Evolutionary conservation across 768 basidiomycete genomes (phyloP).

Genomic region (Cystofilobasidium bisporidii): DNA sequence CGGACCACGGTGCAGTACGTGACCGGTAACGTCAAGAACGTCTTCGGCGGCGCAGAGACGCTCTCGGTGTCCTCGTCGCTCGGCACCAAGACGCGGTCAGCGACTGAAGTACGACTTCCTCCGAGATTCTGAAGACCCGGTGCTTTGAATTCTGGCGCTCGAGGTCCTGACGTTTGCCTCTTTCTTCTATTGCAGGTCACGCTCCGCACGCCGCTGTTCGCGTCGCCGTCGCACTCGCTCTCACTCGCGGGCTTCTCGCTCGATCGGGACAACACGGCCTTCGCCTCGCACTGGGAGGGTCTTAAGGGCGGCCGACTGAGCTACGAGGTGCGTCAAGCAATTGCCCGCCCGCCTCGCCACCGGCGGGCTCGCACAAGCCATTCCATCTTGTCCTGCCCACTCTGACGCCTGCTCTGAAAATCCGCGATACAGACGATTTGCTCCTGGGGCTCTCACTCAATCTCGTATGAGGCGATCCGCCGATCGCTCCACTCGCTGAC

Average conservation of each 20-base stretch:
- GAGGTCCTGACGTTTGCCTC: too few relatives aligned
- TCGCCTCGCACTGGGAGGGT: constrained; percentile 46
- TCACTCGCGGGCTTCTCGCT: constrained; percentile 62
- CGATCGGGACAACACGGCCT: constrained; percentile 70
- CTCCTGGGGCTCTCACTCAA: constrained; percentile 51
- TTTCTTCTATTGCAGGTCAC: constrained; percentile 31
- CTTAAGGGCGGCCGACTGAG: constrained; percentile 51
- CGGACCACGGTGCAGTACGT: constrained; percentile 53
- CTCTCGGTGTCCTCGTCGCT: constrained; percentile 71
- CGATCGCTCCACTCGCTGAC: constrained; percentile 53
- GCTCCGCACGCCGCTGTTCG: constrained; percentile 41
- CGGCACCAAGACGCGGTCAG: constrained; percentile 76
- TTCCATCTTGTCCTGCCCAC: too few relatives aligned
- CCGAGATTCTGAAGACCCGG: too few relatives aligned
- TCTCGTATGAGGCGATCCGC: constrained; percentile 72
- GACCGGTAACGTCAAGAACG: constrained; percentile 71
- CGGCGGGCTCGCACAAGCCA: too few relatives aligned
- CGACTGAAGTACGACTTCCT: constrained; percentile 72
- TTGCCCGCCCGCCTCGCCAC: too few relatives aligned
- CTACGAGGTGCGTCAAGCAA: constrained; percentile 64
- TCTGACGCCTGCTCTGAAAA: too few relatives aligned
- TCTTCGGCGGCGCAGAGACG: constrained; percentile 82
- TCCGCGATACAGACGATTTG: constrained; percentile 28
- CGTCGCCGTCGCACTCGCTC: constrained; percentile 55
- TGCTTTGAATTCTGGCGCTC: too few relatives aligned